Evolutionary conservation across 2,329 filamentous ascomycete species (phyloP).

Genomic region (Gnomoniopsis sp.): DNA sequence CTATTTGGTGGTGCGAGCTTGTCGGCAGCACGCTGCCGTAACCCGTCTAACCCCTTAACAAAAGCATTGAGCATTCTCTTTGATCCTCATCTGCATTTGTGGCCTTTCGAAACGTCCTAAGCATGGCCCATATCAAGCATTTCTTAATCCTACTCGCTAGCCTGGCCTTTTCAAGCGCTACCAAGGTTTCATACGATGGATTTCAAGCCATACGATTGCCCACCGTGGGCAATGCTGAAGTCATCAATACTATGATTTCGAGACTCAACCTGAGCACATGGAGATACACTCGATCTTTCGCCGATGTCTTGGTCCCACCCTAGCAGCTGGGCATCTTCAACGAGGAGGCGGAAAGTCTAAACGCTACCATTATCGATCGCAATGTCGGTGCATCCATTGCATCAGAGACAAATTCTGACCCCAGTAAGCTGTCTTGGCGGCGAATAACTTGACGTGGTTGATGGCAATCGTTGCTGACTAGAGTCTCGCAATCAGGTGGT

Average conservation of each 20-base stretch:
- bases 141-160: not conserved
- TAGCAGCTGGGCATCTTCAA: constrained; percentile 31
- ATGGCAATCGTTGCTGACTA: constrained; percentile 8
- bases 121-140: not conserved
- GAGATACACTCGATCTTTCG: constrained; percentile 33
- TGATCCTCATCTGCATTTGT: too few relatives aligned
- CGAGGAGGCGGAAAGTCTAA: constrained; percentile 28
- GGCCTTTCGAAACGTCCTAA: too few relatives aligned
- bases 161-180: not conserved
- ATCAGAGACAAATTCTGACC: constrained; percentile 24
- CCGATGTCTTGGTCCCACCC: constrained; percentile 40
- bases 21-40: too few relatives aligned
- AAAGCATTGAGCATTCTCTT: too few relatives aligned
- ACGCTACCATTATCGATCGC: constrained; percentile 33
- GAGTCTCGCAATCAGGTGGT: not conserved
- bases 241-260: constrained; percentile 31
- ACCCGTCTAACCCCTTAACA: too few relatives aligned
- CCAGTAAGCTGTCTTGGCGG: not conserved
- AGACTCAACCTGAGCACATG: constrained; percentile 34
- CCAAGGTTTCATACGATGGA: constrained; percentile 37
- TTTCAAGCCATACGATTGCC: constrained; percentile 43
- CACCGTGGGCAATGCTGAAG: constrained; percentile 29
- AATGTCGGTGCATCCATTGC: constrained; percentile 37
- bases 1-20: too few relatives aligned
- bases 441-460: constrained; percentile 21